Percentiles rank a stretch among this genome's conserved stretches.
Evolutionary conservation across 2,329 filamentous ascomycete genomes (phyloP).

Genomic region (Fusarium austroafricanum): DNA sequence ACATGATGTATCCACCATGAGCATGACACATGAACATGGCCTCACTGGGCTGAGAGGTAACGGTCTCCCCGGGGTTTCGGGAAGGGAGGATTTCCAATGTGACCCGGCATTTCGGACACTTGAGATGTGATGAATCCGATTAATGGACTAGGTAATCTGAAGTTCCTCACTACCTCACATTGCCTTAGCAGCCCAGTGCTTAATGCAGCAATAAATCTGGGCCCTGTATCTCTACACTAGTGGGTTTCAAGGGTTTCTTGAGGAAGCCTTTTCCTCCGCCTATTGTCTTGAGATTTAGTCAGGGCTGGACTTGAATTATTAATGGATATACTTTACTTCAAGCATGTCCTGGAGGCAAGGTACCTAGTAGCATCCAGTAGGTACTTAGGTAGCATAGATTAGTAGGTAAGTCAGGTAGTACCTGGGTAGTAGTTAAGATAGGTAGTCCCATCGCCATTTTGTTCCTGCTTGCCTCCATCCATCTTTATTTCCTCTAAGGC

Average conservation of each 20-base stretch:
- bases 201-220: not conserved
- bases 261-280: constrained; percentile 2
- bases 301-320: constrained; percentile 13
- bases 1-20: constrained; percentile 18
- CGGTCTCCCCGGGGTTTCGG: constrained; percentile 5
- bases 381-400: no score
- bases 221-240: not conserved
- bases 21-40: constrained; percentile 18
- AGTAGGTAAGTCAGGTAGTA: no score
- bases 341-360: no score
- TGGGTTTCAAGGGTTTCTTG: constrained; percentile 1
- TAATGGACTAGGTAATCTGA: not conserved
- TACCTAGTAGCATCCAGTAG: no score
- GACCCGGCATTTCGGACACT: constrained; percentile 12
- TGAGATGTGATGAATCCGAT: constrained; percentile 4
- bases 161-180: not conserved
- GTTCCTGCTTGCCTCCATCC: constrained; percentile 8
- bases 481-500: not conserved
- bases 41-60: constrained; percentile 33
- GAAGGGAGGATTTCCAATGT: not conserved
- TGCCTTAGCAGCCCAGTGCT: no score
- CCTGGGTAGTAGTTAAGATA: not conserved
- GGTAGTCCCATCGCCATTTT: not conserved
- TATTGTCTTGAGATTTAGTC: constrained; percentile 17
- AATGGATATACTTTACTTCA: not conserved